These are phyloP conservation scores for Rhizophagus clarus DNA, from an alignment of 192 early-diverging fungal species.

Conservation along the genomic window DNA sequence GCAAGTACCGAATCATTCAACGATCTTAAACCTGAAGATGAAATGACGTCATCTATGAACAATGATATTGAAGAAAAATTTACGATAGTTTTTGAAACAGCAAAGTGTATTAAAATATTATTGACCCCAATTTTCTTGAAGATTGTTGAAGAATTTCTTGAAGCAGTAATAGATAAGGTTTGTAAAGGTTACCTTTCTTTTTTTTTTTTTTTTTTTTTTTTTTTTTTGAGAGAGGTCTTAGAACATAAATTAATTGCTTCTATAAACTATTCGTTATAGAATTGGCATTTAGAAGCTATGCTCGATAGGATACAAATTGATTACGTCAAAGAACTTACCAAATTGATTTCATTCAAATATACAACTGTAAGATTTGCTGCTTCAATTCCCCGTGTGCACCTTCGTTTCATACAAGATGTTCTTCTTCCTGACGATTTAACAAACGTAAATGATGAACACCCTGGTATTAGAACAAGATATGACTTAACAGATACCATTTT, in stretches of 20 bases:
- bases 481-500: conserved; percentile 61
- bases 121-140: conserved; percentile 71
- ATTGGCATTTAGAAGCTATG: conserved; percentile 65
- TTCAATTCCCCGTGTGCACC: conserved; percentile 54
- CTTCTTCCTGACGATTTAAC: conserved; percentile 60
- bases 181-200: neutral
- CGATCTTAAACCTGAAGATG: conserved; percentile 12
- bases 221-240: neutral
- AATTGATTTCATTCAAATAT: conserved; percentile 51
- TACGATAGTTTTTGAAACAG: conserved; percentile 57
- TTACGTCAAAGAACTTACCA: conserved; percentile 60
- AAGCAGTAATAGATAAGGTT: conserved; percentile 58
- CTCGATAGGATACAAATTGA: conserved; percentile 66
- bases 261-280: conserved; percentile 44
- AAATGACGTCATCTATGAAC: conserved; percentile 30
- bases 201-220: neutral
- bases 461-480: conserved; percentile 54
- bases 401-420: conserved; percentile 76
- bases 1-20: conserved; percentile 37
- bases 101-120: conserved; percentile 56
- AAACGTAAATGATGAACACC: conserved; percentile 50
- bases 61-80: conserved; percentile 44
- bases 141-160: conserved; percentile 65
- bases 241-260: too few relatives aligned
- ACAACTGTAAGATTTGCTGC: conserved; percentile 55